Evolutionary conservation across 768 basidiomycete genomes (phyloP), one percentile per base, ranked within the genome.

Genomic region (Boletus reticuloceps): DNA sequence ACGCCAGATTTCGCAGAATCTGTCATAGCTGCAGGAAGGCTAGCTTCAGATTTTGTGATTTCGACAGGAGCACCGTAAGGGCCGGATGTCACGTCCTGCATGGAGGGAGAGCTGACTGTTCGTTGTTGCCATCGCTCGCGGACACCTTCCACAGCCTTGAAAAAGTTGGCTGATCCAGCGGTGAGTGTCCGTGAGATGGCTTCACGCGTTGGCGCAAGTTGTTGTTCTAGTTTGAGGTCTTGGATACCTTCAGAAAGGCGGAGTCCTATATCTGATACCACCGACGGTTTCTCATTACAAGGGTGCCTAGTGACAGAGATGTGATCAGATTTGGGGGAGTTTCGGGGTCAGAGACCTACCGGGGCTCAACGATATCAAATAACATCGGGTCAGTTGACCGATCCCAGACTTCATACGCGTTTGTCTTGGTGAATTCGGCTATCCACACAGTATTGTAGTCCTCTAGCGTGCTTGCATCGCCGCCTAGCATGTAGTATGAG

Each of bases 291-390:
- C 61, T 92, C 91, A 55, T 86, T 91, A 69, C 95, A 97, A 38
- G 96, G 96, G 71, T 98, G 96, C 47, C 94, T 94, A 58, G 51
- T 48, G 31, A 41, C 16, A 25, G 44, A 22, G 32, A 27, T 39
- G 12, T 32, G 42, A 40, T 50, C 38, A 55, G 53, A 54, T 39
- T 47, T 40, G 37, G 34, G 38, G 22, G 44, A 41, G 4, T 50
- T n/a, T 39, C 12, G 19, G 12, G 6, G n/a, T 19, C 37, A 51
- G 45, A 48, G 50, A 61, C 60, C 27, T 57, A 94, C 93, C 91
- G 79, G 36, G 96, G 91, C 69, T 99, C 97, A 51, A 96, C 82
- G 46, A 98, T 91, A 67, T 99, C 97, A 66, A 99, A 99, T 12
- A 98, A 73, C 58, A 93, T 76, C 1, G 93, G 89, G 70, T 99